Base-by-base conservation (phyloP, 2,329 filamentous ascomycete genomes). In the Diaporthe caulivora region DNA sequence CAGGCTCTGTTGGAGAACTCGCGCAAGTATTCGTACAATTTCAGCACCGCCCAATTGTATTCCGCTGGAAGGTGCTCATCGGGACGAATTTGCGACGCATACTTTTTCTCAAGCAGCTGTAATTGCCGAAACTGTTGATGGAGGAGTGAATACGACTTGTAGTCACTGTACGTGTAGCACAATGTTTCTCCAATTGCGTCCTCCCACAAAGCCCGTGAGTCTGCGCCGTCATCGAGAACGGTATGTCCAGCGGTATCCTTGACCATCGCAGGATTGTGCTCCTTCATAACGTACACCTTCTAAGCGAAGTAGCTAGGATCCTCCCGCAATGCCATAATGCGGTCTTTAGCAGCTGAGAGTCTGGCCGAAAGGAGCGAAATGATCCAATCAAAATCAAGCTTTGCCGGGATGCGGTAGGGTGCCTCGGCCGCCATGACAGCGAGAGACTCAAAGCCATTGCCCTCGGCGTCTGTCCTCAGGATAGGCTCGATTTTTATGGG, bases 221-320 rank as follows among this genome's bases (percentile, higher is more conserved):
- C 6, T 8, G 17, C 18, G 26, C 1, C 1, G 4, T 54, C 67
- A 42, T 72, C 76, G 29, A 76, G 49, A 0, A 75, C 82, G 1
- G 70, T 17, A 5, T 79, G 70, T 15, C 84, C 83, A 8, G 77
- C 37, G 0, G 72, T 75, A 70, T 89, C 87, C n/a, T 78, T 83
- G n/a, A 89, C 31, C 70, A 81, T 79, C 62, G 88, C 85, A 15
- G 80, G 79, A 0, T 84, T 80, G 77, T 91, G 89, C 21, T 90
- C 87, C 29, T 80, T 82, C 37, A 77, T 76, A 1, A 88, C 86
- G 11, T 77, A 75, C 1, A 90, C 55, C 0, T 80, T 71, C 2
- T 87, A 81, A 7, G 82, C 79, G 75, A 91, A 92, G 79, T 91
- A 91, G 0, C 80, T 80, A 0, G 90, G 89, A 77, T 92, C 90